Conservation (phyloP, 225 moss, liverwort and hornwort species). For the Pseudisothecium myosuroides region DNA sequence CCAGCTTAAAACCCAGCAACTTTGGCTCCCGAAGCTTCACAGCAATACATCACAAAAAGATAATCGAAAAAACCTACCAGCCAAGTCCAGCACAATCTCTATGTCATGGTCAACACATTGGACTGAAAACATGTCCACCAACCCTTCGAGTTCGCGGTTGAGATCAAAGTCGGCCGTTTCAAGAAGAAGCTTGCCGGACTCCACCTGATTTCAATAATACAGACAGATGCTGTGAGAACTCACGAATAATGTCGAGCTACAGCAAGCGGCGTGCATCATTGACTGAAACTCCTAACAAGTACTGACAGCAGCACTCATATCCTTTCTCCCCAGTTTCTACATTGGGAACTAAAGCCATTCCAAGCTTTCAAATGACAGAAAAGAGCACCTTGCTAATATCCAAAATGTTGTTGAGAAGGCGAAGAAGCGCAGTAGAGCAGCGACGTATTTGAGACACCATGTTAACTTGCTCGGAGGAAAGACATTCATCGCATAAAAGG, state of each 20-base stretch:
- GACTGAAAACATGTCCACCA: slow-evolving; percentile 89
- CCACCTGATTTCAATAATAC: slow-evolving; percentile 43
- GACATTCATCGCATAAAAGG: slow-evolving; percentile 60
- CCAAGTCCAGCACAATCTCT: slow-evolving; percentile 71
- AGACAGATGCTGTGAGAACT: neutral
- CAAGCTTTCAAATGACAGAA: neutral
- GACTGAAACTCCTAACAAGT: neutral
- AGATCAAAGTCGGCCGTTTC: slow-evolving; percentile 76
- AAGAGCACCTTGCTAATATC: slow-evolving; percentile 74
- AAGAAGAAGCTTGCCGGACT: slow-evolving; percentile 72
- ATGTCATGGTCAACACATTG: slow-evolving; percentile 68
- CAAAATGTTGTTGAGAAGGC: slow-evolving; percentile 80
- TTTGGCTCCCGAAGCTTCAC: neutral
- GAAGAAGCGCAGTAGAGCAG: slow-evolving; percentile 74
- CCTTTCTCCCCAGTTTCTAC: neutral
- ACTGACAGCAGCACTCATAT: neutral
- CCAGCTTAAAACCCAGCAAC: neutral
- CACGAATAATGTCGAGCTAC: neutral
- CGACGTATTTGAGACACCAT: slow-evolving; percentile 84
- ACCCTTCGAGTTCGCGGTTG: slow-evolving; percentile 64
- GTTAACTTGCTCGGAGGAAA: slow-evolving; percentile 67
- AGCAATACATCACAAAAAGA: neutral
- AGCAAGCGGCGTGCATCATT: neutral
- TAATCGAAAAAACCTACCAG: slow-evolving; percentile 28
- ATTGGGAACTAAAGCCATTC: neutral